A percentile compares a stretch with the other conserved stretches of the same genome.
These are phyloP conservation scores for Fusarium goolgardi DNA, from an alignment of 2,329 filamentous ascomycete species.

Conservation along the genomic window DNA sequence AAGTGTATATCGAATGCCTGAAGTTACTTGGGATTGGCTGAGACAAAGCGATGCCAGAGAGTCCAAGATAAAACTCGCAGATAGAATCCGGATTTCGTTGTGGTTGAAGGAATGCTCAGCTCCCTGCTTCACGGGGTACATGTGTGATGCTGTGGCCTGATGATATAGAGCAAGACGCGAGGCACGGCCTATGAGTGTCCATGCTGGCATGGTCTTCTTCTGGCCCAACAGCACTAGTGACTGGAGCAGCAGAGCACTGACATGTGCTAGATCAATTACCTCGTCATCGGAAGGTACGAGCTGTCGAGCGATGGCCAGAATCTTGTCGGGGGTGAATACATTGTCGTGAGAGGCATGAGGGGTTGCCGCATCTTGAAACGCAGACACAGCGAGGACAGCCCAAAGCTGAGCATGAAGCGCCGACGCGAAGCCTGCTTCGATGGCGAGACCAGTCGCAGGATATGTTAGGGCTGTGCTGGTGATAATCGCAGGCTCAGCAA, in stretches of 20 bases:
- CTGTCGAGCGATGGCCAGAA: conserved; percentile 63
- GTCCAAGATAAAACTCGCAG: conserved; percentile 73
- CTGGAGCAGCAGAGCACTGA: conserved; percentile 62
- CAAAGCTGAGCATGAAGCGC: conserved; percentile 66
- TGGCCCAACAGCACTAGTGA: conserved; percentile 72
- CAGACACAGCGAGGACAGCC: conserved; percentile 68
- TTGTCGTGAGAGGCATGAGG: conserved; percentile 8
- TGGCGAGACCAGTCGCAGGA: conserved; percentile 49
- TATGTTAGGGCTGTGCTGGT: conserved; percentile 62
- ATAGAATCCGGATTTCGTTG: conserved; percentile 46
- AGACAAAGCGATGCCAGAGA: conserved; percentile 66
- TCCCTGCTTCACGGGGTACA: conserved; percentile 37
- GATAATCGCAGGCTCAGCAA: conserved; percentile 74
- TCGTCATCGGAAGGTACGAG: conserved; percentile 63
- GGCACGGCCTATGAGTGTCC: conserved; percentile 73
- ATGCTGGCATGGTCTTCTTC: conserved; percentile 67
- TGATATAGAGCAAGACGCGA: conserved; percentile 58
- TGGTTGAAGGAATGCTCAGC: conserved; percentile 25
- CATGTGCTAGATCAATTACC: conserved; percentile 56
- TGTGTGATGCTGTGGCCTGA: conserved; percentile 27
- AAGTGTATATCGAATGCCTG: conserved; percentile 34
- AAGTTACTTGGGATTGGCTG: conserved; percentile 49
- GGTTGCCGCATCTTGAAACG: conserved; percentile 61
- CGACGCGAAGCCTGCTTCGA: conserved; percentile 49
- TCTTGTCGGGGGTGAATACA: conserved; percentile 45